These are phyloP conservation scores for Calendula officinalis DNA, from an alignment of 129 eudicot species.

Conservation along the genomic window DNA sequence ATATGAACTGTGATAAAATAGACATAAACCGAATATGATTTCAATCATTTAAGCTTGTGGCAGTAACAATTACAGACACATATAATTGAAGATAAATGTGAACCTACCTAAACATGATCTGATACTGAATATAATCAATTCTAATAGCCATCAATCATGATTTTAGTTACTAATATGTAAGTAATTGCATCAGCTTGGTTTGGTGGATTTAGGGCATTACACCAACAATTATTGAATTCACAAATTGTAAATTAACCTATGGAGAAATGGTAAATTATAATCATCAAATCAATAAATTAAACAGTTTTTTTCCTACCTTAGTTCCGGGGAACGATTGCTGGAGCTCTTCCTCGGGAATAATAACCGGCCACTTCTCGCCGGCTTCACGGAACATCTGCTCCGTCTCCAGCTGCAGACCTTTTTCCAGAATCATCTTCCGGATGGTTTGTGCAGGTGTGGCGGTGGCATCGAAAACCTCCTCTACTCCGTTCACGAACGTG, in stretches of 20 bases:
- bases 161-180: no score
- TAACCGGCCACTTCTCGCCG: conserved; percentile 91
- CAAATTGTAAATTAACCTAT: not conserved
- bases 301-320: conserved; percentile 48
- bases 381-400: conserved; percentile 95
- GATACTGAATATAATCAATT: no score
- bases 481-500: conserved; percentile 85
- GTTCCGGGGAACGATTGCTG: conserved; percentile 49
- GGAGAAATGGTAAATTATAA: not conserved
- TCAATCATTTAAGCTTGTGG: no score
- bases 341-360: conserved; percentile 73
- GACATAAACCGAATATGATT: no score
- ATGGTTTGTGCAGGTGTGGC: conserved; percentile 80
- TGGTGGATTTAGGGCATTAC: no score
- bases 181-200: no score
- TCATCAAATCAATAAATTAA: not conserved
- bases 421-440: conserved; percentile 72
- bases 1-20: no score
- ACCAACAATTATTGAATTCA: not conserved
- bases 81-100: no score
- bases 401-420: conserved; percentile 72
- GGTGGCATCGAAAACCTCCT: conserved; percentile 80
- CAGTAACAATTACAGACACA: no score
- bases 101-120: no score
- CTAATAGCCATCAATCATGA: no score